phyloP scores from a whole-genome alignment of 2,329 filamentous ascomycete genomes.

The Aspergillus novoparasiticus region DNA sequence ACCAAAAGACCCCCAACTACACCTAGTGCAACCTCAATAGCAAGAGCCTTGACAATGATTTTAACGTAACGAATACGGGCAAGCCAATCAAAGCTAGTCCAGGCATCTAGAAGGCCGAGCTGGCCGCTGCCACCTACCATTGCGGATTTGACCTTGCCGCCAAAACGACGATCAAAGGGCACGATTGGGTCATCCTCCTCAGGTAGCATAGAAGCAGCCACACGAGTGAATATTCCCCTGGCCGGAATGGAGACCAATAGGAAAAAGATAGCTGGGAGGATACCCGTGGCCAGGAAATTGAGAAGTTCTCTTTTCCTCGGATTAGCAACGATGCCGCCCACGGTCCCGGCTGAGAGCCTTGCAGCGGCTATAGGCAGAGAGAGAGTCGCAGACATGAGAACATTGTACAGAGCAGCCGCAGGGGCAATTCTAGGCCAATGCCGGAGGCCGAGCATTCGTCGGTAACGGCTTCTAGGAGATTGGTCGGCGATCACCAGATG shows the following conservation, averaged over 20 bases:
- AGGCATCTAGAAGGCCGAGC: constrained; percentile 65
- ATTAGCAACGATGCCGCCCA: background rate
- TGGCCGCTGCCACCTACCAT: constrained; percentile 62
- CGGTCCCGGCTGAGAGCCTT: constrained; percentile 44
- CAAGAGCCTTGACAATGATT: constrained; percentile 72
- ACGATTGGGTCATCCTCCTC: constrained; percentile 82
- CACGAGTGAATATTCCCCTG: constrained; percentile 73
- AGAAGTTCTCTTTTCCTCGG: background rate
- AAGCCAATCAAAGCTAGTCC: constrained; percentile 73
- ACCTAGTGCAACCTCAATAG: constrained; percentile 51
- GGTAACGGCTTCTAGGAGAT: constrained; percentile 64
- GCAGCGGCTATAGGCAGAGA: constrained; percentile 49
- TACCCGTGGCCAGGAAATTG: background rate
- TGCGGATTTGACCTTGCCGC: constrained; percentile 73
- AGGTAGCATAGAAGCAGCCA: constrained; percentile 84
- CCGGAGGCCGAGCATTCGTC: constrained; percentile 68
- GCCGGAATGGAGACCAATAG: constrained; percentile 71
- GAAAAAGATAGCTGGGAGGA: background rate
- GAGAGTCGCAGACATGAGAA: constrained; percentile 35
- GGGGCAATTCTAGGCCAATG: constrained; percentile 72
- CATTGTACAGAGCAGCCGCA: constrained; percentile 54
- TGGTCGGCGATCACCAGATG: constrained; percentile 79
- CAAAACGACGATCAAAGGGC: constrained; percentile 85
- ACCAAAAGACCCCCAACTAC: background rate
- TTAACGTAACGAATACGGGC: constrained; percentile 74